These are phyloP conservation scores for Oryza coarctata DNA, from an alignment of 176 grass and related monocot genomes.

Conservation along the genomic window DNA sequence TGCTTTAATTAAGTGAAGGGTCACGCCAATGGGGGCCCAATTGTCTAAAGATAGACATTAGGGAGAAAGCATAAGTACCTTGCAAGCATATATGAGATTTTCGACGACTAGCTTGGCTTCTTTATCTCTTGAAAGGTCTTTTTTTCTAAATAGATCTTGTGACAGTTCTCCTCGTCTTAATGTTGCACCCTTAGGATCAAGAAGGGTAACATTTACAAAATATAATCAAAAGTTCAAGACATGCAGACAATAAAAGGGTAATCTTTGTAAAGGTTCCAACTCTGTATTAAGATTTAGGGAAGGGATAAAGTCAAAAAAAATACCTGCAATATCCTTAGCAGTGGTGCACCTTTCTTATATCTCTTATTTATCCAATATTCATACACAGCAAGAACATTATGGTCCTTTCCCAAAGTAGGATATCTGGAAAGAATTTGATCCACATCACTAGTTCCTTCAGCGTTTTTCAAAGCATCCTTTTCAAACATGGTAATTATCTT, in stretches of 20 bases:
- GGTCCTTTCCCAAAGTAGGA: slow-evolving; percentile 51
- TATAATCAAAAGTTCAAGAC: background rate
- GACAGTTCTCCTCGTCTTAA: slow-evolving; percentile 43
- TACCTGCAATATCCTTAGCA: slow-evolving; percentile 93
- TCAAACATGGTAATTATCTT: slow-evolving; percentile 76
- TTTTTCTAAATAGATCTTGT: slow-evolving; percentile 71
- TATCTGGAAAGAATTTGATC: slow-evolving; percentile 51
- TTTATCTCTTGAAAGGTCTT: slow-evolving; percentile 83
- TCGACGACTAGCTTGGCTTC: slow-evolving; percentile 51
- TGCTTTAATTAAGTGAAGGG: background rate
- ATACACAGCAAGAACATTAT: slow-evolving; percentile 44
- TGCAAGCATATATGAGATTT: slow-evolving; percentile 54
- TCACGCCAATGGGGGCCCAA: background rate
- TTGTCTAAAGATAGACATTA: background rate
- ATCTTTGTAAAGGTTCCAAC: background rate
- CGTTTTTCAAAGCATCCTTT: slow-evolving; percentile 72
- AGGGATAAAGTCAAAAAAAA: background rate
- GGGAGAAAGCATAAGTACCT: slow-evolving; percentile 44
- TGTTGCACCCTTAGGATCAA: slow-evolving; percentile 41
- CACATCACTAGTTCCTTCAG: slow-evolving; percentile 39
- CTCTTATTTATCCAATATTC: slow-evolving; percentile 81
- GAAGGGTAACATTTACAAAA: slow-evolving; percentile 23
- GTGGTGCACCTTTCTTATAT: slow-evolving; percentile 45
- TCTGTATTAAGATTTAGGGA: background rate
- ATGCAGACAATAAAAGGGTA: background rate